These are phyloP conservation scores for Saccharomyces cerevisiae DNA, from an alignment of 805 yeast species.

Conservation along the genomic window DNA sequence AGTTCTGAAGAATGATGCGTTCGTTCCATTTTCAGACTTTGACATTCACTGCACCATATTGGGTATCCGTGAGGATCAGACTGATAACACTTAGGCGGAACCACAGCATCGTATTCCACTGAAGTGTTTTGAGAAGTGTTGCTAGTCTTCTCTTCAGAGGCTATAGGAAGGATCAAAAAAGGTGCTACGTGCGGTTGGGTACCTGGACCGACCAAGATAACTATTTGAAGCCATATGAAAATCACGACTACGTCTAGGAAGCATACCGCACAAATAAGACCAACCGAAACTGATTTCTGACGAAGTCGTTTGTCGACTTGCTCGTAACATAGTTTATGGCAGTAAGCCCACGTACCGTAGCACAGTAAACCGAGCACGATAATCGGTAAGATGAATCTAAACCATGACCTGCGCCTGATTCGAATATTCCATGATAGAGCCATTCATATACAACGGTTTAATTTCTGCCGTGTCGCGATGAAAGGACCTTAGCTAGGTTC, in stretches of 20 bases:
- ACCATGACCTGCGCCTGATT: conserved; percentile 2
- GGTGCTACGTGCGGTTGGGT: conserved; percentile 22
- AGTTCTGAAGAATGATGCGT: conserved; percentile 58
- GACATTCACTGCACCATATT: conserved; percentile 62
- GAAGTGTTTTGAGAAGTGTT: not conserved
- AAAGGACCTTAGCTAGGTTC: not conserved
- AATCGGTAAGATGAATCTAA: conserved; percentile 21
- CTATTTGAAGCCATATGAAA: conserved; percentile 17
- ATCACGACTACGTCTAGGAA: conserved; percentile 9
- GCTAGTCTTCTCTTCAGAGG: not conserved
- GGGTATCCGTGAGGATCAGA: conserved; percentile 74
- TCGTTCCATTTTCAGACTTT: conserved; percentile 56
- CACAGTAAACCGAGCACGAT: conserved; percentile 28
- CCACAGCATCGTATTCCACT: conserved; percentile 18
- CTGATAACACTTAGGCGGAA: conserved; percentile 50
- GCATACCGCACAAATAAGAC: conserved; percentile 13
- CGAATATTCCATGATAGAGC: not conserved
- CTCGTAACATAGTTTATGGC: conserved; percentile 38
- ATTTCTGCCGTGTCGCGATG: not conserved
- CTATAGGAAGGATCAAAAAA: conserved; percentile 11
- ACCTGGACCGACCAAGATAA: conserved; percentile 20
- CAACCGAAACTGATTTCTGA: conserved; percentile 16
- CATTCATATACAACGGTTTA: not conserved
- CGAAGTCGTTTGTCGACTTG: conserved; percentile 11
- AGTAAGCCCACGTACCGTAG: conserved; percentile 38